These are phyloP conservation scores for Neurospora sp. DNA, from an alignment of 2,329 filamentous ascomycete genomes.

Conservation along the genomic window DNA sequence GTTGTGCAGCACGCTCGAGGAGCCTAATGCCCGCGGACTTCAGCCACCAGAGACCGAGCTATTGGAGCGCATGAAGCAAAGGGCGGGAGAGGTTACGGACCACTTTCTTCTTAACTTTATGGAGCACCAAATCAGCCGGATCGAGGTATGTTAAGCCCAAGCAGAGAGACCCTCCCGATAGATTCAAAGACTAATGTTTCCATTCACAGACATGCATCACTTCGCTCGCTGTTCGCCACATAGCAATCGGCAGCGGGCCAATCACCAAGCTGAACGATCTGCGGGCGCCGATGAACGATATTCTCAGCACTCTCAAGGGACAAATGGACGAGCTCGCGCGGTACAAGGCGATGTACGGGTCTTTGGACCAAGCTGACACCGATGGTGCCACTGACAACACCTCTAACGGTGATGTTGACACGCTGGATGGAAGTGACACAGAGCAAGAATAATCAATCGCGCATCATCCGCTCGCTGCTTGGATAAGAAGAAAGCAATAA, in stretches of 20 bases:
- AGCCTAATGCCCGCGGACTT: conserved; percentile 49
- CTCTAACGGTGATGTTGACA: neutral
- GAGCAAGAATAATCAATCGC: conserved; percentile 21
- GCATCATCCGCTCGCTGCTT: neutral
- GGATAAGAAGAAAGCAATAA: neutral
- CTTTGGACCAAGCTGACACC: conserved; percentile 24
- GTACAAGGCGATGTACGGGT: conserved; percentile 46
- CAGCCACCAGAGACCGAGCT: conserved; percentile 76
- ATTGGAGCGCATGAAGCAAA: conserved; percentile 54
- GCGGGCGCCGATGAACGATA: conserved; percentile 64
- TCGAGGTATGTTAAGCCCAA: conserved; percentile 59
- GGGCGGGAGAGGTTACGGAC: conserved; percentile 81
- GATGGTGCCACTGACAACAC: neutral
- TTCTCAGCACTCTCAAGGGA: conserved; percentile 51
- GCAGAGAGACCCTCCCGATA: neutral
- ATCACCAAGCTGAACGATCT: conserved; percentile 59
- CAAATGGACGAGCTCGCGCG: conserved; percentile 54
- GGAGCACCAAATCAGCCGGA: conserved; percentile 89
- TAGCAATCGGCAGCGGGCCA: conserved; percentile 57
- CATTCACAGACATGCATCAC: conserved; percentile 62
- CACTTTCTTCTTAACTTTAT: conserved; percentile 79
- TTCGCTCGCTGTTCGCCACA: conserved; percentile 68
- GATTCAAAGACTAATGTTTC: neutral
- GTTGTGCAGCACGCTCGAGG: conserved; percentile 82
- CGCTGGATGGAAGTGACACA: conserved; percentile 23